Conservation (phyloP, 2,329 filamentous ascomycete genomes). For the Fusarium agapanthi region DNA sequence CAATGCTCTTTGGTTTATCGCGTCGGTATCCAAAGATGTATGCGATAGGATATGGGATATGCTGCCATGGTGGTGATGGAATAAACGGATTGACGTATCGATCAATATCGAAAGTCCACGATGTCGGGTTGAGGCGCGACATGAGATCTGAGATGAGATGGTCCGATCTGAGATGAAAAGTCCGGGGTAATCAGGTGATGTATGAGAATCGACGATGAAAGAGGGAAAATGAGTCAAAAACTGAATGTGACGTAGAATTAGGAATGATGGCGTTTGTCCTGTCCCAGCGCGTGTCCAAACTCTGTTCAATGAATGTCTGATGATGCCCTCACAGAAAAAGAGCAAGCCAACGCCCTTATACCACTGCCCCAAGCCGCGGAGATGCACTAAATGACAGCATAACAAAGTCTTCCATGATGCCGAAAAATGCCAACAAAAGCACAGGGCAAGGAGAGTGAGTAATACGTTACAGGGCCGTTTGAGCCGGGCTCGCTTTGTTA, state of each 20-base stretch:
- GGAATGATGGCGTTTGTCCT: background rate
- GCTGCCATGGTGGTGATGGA: constrained; percentile 69
- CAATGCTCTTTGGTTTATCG: constrained; percentile 50
- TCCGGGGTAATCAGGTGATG: constrained; percentile 9
- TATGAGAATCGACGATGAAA: background rate
- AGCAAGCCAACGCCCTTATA: constrained; percentile 4
- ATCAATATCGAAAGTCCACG: constrained; percentile 78
- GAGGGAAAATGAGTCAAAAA: background rate
- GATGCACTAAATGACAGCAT: constrained; percentile 21
- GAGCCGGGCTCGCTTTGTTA: constrained; percentile 5
- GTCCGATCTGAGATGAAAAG: background rate
- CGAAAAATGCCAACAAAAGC: background rate
- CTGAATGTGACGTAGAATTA: background rate
- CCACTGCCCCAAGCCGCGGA: constrained; percentile 33
- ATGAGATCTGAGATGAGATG: constrained; percentile 8
- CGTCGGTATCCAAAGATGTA: constrained; percentile 73
- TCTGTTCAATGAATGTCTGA: background rate
- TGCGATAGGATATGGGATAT: constrained; percentile 71
- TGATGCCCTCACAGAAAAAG: constrained; percentile 2
- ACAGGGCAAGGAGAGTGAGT: background rate
- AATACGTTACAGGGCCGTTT: background rate
- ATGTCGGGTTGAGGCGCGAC: constrained; percentile 27
- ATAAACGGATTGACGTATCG: constrained; percentile 75
- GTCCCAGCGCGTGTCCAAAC: background rate
- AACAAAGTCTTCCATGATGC: background rate